These are phyloP conservation scores for Bidens hawaiensis DNA, from an alignment of 140 eudicot genomes.

Conservation along the genomic window DNA sequence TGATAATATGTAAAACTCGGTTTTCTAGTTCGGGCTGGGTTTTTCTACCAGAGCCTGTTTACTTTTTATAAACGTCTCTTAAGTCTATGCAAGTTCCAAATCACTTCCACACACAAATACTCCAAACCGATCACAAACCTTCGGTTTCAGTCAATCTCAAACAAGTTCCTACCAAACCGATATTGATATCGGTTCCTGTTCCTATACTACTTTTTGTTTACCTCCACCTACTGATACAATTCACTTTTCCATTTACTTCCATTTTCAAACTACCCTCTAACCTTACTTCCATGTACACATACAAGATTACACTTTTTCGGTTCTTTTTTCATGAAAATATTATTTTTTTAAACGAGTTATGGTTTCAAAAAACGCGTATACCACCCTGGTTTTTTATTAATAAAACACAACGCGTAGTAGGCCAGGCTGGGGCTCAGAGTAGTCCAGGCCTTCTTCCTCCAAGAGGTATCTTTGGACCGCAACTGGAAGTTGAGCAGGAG, in stretches of 20 bases:
- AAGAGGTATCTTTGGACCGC: conserved; percentile 88
- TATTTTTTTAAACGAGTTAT: not conserved
- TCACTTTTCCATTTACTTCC: not conserved
- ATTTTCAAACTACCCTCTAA: not conserved
- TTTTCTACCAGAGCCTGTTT: no score
- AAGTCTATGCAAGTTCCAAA: no score
- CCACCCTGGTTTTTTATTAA: not conserved
- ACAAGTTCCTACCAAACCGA: no score
- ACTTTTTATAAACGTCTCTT: no score
- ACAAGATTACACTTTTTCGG: not conserved
- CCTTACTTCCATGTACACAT: not conserved
- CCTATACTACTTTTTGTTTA: no score
- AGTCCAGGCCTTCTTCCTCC: conserved; percentile 86
- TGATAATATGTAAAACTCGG: no score
- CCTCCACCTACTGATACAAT: no score
- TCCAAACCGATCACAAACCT: no score
- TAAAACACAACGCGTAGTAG: conserved; percentile 56
- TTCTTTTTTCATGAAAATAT: not conserved
- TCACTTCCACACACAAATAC: no score
- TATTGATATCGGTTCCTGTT: no score
- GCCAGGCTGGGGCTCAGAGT: conserved; percentile 89
- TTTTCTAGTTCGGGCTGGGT: no score
- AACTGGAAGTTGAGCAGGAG: conserved; percentile 80
- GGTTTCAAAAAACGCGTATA: not conserved
- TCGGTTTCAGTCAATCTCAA: no score